Evolutionary conservation across 148 eudicot species (phyloP), one percentile per base, ranked within the genome.

Genomic region (Vaccinium corymbosum): DNA sequence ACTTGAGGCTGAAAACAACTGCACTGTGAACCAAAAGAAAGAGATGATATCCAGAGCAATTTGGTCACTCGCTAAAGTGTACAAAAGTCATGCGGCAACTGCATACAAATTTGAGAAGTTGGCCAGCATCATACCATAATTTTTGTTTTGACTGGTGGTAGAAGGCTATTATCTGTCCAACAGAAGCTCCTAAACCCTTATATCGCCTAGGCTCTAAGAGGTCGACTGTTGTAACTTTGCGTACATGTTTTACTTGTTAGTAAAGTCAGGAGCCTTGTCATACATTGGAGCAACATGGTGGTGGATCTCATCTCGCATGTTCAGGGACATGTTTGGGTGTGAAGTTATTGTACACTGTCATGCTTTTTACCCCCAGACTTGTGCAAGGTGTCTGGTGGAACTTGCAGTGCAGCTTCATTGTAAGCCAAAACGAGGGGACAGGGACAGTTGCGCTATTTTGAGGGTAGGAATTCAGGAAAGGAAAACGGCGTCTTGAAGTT

Each of bases 1-100:
- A 72, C 82, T 56, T 49, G 93, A 81, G 80, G 82, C 46, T 68
- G 92, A 89, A 82, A 80, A 87, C 42, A 78, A 87, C 46, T 87
- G 85, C 56, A 86, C 84, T 16, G 81, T 70, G 81, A 79, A 84
- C 77, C 93, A 90, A 82, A 95, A 94, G 89, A 89, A 80, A 84
- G 87, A 83, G 35, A 86, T 93, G 52, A 88, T 95, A 83, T 86
- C 72, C 72, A 87, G 80, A 70, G 94, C 98, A 76, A 84, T 93
- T 76, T 64, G 71, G 50, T 91, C 98, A 53, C 91, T 95, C 19
- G 81, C 89, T 81, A 84, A 91, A 80, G 92, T 94, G 49, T 93
- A 87, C 81, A 91, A 91, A 83, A 83, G 93, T 79, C 92, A 89
- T 76, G 78, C 50, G 49, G 71, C 88, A 61, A 81, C 80, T 80